Evolutionary conservation across 345 rosid genomes (phyloP).

Genomic region (Pugionium dolabratum): DNA sequence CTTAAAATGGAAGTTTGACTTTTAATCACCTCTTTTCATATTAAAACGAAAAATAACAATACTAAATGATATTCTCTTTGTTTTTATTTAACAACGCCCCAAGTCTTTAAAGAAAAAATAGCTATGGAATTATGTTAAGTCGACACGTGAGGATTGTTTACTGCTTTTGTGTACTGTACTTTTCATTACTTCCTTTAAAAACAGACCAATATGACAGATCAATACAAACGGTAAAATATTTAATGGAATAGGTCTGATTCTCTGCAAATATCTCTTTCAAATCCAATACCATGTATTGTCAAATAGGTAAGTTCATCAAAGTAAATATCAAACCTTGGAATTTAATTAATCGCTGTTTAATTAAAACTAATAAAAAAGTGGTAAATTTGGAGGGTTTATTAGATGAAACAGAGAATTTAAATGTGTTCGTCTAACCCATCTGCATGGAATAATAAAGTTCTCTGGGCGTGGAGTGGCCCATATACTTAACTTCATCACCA

Average conservation of each 20-base stretch:
- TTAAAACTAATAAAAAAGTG: neutral
- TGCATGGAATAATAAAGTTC: constrained; percentile 26
- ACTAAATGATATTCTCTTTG: constrained; percentile 10
- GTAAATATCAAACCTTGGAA: neutral
- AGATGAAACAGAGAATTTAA: constrained; percentile 3
- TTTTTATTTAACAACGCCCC: constrained; percentile 14
- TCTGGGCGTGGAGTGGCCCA: constrained; percentile 29
- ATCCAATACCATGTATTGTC: neutral
- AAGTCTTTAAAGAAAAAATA: constrained; percentile 18
- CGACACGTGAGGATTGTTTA: constrained; percentile 35
- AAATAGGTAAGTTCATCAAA: neutral
- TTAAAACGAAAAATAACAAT: neutral
- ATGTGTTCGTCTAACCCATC: constrained; percentile 6
- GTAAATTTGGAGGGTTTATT: neutral
- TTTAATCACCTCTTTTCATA: constrained; percentile 10
- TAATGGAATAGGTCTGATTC: neutral
- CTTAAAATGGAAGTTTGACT: constrained; percentile 42
- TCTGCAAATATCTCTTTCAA: neutral
- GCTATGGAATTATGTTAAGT: constrained; percentile 12
- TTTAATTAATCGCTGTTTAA: neutral
- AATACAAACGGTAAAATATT: constrained; percentile 23
- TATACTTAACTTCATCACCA: constrained; percentile 35
- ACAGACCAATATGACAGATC: constrained; percentile 31
- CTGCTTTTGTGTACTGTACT: constrained; percentile 32
- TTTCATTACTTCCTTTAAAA: constrained; percentile 30